phyloP scores from a whole-genome alignment of 176 grass and related monocot genomes.

The Aegilops sharonensis region DNA sequence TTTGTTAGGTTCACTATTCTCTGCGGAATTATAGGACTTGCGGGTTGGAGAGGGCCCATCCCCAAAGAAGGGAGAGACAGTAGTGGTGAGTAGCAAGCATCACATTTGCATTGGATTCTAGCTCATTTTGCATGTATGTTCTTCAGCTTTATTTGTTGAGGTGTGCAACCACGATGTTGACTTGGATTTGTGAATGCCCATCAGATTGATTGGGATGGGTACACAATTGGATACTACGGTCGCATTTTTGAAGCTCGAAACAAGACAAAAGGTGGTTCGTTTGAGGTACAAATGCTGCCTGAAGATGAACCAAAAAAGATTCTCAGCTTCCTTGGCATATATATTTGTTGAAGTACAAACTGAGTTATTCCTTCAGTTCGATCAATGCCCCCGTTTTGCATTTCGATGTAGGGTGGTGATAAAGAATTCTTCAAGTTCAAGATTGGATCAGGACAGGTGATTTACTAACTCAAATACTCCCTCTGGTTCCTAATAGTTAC shows the following conservation, averaged over 20 bases:
- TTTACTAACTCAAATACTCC: constrained; percentile 27
- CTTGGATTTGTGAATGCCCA: constrained; percentile 43
- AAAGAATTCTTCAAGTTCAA: constrained; percentile 98
- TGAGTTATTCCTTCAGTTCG: neutral
- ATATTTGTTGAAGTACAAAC: constrained; percentile 16
- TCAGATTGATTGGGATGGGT: constrained; percentile 99
- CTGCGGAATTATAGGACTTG: constrained; percentile 61
- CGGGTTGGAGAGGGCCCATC: constrained; percentile 64
- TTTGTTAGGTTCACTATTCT: constrained; percentile 14
- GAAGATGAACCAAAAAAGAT: neutral
- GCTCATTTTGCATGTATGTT: neutral
- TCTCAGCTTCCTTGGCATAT: neutral
- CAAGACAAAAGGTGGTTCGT: constrained; percentile 99
- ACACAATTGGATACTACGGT: constrained; percentile 99
- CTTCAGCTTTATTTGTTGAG: neutral
- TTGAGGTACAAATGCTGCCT: constrained; percentile 61
- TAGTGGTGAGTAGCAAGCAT: constrained; percentile 65
- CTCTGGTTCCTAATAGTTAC: neutral
- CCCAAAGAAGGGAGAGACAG: constrained; percentile 78
- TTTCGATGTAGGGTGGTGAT: constrained; percentile 73
- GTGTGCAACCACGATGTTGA: constrained; percentile 28
- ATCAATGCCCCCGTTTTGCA: neutral
- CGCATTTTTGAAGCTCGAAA: constrained; percentile 98
- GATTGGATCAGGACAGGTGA: constrained; percentile 77
- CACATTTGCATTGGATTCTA: constrained; percentile 24